Percentiles rank a stretch among this genome's conserved stretches.
These are phyloP conservation scores for Leishmania martiniquensis DNA, from an alignment of 208 protist genomes.

Conservation along the genomic window DNA sequence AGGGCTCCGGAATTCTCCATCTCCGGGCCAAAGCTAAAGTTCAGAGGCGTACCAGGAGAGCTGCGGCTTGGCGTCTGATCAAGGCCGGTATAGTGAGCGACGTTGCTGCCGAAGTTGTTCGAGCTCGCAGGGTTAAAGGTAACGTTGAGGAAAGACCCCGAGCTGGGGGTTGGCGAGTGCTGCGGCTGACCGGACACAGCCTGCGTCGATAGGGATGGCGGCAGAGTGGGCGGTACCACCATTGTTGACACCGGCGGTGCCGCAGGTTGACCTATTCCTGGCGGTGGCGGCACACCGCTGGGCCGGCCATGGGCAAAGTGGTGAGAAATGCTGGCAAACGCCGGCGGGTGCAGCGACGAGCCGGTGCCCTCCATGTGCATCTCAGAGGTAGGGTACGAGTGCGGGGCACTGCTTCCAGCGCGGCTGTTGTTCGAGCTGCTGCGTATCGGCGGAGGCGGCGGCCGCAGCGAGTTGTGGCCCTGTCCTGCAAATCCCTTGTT, in stretches of 20 bases:
- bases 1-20: constrained; percentile 19
- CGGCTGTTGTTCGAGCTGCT: neutral
- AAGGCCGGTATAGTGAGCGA: constrained; percentile 15
- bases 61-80: constrained; percentile 34
- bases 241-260: constrained; percentile 14
- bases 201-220: neutral
- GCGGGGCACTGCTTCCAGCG: constrained; percentile 7
- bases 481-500: constrained; percentile 8
- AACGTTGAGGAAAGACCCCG: constrained; percentile 43
- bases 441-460: constrained; percentile 3
- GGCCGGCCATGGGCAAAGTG: constrained; percentile 21
- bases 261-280: constrained; percentile 3
- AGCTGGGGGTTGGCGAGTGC: constrained; percentile 29
- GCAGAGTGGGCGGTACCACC: neutral
- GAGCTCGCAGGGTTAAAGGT: constrained; percentile 32
- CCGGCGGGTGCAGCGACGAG: constrained; percentile 14
- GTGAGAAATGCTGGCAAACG: constrained; percentile 30
- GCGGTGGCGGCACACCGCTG: constrained; percentile 10
- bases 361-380: constrained; percentile 24
- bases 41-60: constrained; percentile 43
- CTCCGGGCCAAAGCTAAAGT: constrained; percentile 46
- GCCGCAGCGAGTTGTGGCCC: neutral
- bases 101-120: constrained; percentile 31
- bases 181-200: neutral
- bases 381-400: constrained; percentile 15